Percentiles rank a stretch among this genome's conserved stretches.
Evolutionary conservation across 805 yeast genomes (phyloP).

Genomic region (Wickerhamomyces chambardii): DNA sequence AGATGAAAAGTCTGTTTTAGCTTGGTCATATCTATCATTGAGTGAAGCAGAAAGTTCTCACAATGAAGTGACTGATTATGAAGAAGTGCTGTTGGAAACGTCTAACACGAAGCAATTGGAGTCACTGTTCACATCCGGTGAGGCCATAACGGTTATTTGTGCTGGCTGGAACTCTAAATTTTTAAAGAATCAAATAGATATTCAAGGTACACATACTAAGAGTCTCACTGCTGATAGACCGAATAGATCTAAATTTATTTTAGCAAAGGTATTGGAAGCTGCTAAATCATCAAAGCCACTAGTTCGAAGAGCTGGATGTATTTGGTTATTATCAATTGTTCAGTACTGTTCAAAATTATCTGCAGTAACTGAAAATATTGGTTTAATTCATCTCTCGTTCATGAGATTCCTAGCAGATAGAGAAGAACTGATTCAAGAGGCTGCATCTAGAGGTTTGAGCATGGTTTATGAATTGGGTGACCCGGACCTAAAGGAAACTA

Average conservation of each 20-base stretch:
- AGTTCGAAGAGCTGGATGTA: slow-evolving; percentile 65
- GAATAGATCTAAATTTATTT: slow-evolving; percentile 18
- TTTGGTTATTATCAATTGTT: slow-evolving; percentile 76
- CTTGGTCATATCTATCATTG: slow-evolving; percentile 49
- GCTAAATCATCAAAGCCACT: slow-evolving; percentile 65
- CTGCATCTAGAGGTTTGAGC: slow-evolving; percentile 84
- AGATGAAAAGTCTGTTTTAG: slow-evolving; percentile 49
- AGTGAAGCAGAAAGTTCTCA: slow-evolving; percentile 16
- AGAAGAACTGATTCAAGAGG: slow-evolving; percentile 86
- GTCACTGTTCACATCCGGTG: slow-evolving; percentile 71
- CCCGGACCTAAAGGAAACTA: slow-evolving; percentile 51
- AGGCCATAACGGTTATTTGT: slow-evolving; percentile 63
- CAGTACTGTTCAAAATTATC: slow-evolving; percentile 57
- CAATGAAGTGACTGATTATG: slow-evolving; percentile 19
- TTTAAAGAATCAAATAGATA: slow-evolving; percentile 43
- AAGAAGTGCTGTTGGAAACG: slow-evolving; percentile 40
- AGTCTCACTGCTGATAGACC: slow-evolving; percentile 5
- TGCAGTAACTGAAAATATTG: slow-evolving; percentile 30
- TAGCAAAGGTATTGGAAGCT: slow-evolving; percentile 40
- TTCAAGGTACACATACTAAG: slow-evolving; percentile 25
- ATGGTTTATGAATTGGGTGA: slow-evolving; percentile 75
- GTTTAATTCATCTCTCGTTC: slow-evolving; percentile 65
- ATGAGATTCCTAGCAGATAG: slow-evolving; percentile 71
- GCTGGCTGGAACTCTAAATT: slow-evolving; percentile 68
- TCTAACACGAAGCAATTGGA: slow-evolving; percentile 70